Conservation (phyloP, 78 protist species). For the Monosiga brevicollis region DNA sequence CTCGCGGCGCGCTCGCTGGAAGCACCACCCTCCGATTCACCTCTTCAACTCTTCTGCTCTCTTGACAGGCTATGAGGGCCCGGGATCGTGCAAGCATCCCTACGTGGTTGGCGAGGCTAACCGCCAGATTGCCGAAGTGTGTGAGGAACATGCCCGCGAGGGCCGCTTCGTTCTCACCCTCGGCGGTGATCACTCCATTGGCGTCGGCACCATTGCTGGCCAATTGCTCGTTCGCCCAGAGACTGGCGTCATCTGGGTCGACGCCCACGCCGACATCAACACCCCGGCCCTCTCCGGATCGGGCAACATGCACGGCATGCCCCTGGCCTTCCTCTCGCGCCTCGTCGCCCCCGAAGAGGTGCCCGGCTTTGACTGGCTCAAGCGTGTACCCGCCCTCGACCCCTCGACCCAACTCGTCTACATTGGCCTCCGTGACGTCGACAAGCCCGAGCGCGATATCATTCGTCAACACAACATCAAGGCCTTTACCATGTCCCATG, state of each 20-base stretch:
- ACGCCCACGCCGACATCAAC: conserved; percentile 51
- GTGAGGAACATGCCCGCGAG: no score
- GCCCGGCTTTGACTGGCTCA: conserved; percentile 6
- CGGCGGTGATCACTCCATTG: conserved; percentile 13
- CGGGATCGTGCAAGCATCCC: not conserved
- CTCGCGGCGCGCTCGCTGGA: no score
- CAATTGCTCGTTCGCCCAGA: not conserved
- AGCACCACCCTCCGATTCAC: no score
- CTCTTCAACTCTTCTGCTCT: no score
- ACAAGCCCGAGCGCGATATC: conserved; percentile 1
- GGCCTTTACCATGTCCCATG: conserved; percentile 19
- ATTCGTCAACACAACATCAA: not conserved
- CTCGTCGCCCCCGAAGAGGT: not conserved
- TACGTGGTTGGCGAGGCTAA: not conserved
- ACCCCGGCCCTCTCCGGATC: conserved; percentile 6
- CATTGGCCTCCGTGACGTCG: conserved; percentile 34
- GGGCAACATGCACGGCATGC: conserved; percentile 50
- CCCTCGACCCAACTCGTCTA: not conserved
- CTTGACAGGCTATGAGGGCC: no score
- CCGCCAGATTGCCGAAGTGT: not conserved
- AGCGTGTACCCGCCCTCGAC: not conserved
- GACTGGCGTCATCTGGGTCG: conserved; percentile 32
- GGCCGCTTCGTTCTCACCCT: not conserved
- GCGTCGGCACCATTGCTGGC: not conserved
- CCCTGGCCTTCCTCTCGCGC: conserved; percentile 19